phyloP scores from a whole-genome alignment of 768 basidiomycete species.

The Collybiopsis confluens region DNA sequence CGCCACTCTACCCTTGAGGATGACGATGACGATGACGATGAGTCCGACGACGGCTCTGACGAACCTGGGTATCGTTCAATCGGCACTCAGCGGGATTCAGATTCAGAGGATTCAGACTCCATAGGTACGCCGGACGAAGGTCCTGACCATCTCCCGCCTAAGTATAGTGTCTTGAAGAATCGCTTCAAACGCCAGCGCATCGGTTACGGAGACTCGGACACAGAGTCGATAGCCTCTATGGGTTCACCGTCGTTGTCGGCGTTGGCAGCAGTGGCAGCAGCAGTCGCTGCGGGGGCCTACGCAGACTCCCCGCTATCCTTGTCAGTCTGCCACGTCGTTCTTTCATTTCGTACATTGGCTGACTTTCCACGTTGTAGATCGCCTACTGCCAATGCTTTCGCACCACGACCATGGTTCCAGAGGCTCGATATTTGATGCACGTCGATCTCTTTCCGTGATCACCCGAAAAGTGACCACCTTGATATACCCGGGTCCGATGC shows the following conservation, averaged over 20 bases:
- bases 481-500: slow-evolving; percentile 3
- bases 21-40: slow-evolving; percentile 4
- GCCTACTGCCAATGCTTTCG: background rate
- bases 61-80: slow-evolving; percentile 7
- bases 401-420: slow-evolving; percentile 7
- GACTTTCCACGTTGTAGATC: background rate
- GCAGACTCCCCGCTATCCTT: background rate
- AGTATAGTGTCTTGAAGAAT: slow-evolving; percentile 3
- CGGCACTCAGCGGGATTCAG: slow-evolving; percentile 6
- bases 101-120: slow-evolving; percentile 7
- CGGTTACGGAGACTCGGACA: background rate
- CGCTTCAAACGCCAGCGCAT: slow-evolving; percentile 9
- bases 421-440: slow-evolving; percentile 6
- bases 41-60: background rate
- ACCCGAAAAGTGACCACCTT: slow-evolving; percentile 4
- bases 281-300: slow-evolving; percentile 5
- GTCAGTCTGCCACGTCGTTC: background rate
- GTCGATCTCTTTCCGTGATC: background rate
- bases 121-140: slow-evolving; percentile 8
- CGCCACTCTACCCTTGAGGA: slow-evolving; percentile 2
- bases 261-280: slow-evolving; percentile 2
- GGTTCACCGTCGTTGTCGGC: slow-evolving; percentile 3
- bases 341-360: background rate
- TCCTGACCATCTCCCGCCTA: background rate
- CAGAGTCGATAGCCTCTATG: slow-evolving; percentile 4